phyloP scores from a whole-genome alignment of 805 yeast genomes.

The Monosporozyma servazzii region DNA sequence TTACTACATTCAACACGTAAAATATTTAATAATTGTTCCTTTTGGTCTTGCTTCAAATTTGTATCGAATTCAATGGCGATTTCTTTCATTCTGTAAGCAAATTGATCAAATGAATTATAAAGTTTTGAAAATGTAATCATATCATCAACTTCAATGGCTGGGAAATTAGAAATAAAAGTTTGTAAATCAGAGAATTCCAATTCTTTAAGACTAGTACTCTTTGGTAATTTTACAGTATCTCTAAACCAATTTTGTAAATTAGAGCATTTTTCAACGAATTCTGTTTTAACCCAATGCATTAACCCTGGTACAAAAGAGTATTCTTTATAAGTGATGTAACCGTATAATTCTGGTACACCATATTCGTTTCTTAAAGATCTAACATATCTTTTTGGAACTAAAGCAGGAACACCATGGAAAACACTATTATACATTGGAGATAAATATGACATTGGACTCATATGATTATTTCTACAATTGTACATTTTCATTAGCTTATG shows the following conservation, averaged over 20 bases:
- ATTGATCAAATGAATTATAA: slow-evolving; percentile 13
- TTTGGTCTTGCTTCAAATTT: slow-evolving; percentile 7
- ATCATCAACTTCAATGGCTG: slow-evolving; percentile 9
- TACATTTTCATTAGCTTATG: slow-evolving; percentile 30
- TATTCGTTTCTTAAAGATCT: slow-evolving; percentile 43
- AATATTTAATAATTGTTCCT: slow-evolving; percentile 7
- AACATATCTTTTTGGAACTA: slow-evolving; percentile 42
- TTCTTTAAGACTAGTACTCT: slow-evolving; percentile 11
- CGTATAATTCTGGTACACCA: slow-evolving; percentile 29
- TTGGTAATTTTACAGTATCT: slow-evolving; percentile 6
- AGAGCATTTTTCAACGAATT: slow-evolving; percentile 12
- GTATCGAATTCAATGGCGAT: slow-evolving; percentile 18
- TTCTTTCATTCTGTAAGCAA: slow-evolving; percentile 24
- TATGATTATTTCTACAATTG: slow-evolving; percentile 57
- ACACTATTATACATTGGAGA: slow-evolving; percentile 43
- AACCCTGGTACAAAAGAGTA: slow-evolving; percentile 44
- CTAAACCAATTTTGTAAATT: slow-evolving; percentile 10
- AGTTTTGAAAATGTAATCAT: slow-evolving; percentile 10
- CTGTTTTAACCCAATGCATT: slow-evolving; percentile 42
- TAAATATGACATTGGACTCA: slow-evolving; percentile 39
- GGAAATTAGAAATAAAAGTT: slow-evolving; percentile 15
- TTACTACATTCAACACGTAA: slow-evolving; percentile 11
- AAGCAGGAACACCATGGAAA: slow-evolving; percentile 51
- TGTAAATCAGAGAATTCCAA: slow-evolving; percentile 14
- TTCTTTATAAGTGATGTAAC: slow-evolving; percentile 30